Conservation (phyloP, 75 land plant genomes). For the Selaginella tamariscina region DNA sequence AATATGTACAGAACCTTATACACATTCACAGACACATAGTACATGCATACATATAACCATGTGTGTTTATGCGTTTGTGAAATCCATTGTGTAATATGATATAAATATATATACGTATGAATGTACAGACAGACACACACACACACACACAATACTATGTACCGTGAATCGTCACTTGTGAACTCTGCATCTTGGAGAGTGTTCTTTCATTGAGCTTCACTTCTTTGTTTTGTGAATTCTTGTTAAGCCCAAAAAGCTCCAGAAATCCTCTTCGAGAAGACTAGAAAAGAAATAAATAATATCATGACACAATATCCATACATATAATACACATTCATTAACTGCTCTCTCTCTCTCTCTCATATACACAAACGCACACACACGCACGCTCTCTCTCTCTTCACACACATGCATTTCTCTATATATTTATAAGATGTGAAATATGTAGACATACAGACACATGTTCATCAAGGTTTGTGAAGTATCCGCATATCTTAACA, state of each 20-base stretch:
- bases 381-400: constrained; percentile 8
- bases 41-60: no score
- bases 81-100: no score
- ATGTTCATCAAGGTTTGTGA: constrained; percentile 12
- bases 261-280: no score
- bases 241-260: neutral
- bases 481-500: constrained; percentile 4
- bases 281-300: no score
- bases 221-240: neutral
- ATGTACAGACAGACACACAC: no score
- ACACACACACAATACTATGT: no score
- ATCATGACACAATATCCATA: neutral
- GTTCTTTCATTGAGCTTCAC: constrained; percentile 15
- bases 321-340: neutral
- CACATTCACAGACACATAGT: no score
- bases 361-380: constrained; percentile 22
- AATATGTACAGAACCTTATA: no score
- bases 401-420: constrained; percentile 16
- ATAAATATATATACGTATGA: no score
- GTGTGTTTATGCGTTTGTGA: no score
- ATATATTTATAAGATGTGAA: constrained; percentile 7
- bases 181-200: constrained; percentile 14
- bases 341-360: constrained; percentile 3
- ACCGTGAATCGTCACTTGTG: no score
- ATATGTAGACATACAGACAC: constrained; percentile 4